These are phyloP conservation scores for Elongisporangium undulatum DNA, from an alignment of 352 stramenopile species.

Conservation along the genomic window DNA sequence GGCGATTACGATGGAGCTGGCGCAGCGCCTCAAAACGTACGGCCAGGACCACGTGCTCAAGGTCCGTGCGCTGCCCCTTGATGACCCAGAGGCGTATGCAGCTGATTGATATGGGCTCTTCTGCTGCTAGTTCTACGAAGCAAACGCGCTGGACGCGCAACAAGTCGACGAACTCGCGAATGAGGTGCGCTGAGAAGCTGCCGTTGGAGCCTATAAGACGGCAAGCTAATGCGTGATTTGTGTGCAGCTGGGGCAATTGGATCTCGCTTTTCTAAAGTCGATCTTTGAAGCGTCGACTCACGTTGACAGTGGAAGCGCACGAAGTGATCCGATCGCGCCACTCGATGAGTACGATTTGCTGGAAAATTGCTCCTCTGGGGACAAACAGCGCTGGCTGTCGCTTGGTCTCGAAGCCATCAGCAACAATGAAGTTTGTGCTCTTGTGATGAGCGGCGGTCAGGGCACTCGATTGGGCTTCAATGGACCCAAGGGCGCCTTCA, in stretches of 20 bases:
- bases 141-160: conserved; percentile 27
- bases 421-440: conserved; percentile 87
- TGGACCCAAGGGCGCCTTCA: conserved; percentile 94
- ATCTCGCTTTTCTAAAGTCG: conserved; percentile 56
- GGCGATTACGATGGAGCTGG: conserved; percentile 20
- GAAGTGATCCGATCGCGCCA: conserved; percentile 38
- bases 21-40: conserved; percentile 25
- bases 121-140: conserved; percentile 61
- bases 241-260: conserved; percentile 52
- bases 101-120: not conserved
- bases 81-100: not conserved
- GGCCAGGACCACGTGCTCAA: conserved; percentile 73
- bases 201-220: not conserved
- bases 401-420: conserved; percentile 78
- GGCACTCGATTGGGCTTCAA: conserved; percentile 96
- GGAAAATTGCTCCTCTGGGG: conserved; percentile 30
- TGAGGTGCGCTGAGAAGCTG: conserved; percentile 26
- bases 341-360: conserved; percentile 63
- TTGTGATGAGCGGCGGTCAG: conserved; percentile 94
- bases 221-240: not conserved
- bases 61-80: conserved; percentile 11
- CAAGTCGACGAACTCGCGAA: conserved; percentile 35
- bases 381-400: conserved; percentile 40
- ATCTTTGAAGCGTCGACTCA: conserved; percentile 63
- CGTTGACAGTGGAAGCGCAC: conserved; percentile 9